phyloP scores from a whole-genome alignment of 768 basidiomycete species.

The Mycena filopes region DNA sequence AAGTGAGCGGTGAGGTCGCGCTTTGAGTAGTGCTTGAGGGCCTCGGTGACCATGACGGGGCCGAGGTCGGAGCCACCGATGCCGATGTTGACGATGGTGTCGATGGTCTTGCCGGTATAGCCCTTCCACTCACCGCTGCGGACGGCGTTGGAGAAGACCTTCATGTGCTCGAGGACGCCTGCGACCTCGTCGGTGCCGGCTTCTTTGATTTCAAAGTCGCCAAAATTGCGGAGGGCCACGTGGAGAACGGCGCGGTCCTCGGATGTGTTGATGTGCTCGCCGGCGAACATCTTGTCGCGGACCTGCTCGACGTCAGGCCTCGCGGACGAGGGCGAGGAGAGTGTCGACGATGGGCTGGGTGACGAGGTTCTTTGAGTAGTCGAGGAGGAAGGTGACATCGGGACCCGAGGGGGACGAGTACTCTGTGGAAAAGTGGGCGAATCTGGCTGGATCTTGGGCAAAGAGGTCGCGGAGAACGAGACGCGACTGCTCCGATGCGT shows the following conservation, averaged over 20 bases:
- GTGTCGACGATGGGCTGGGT: constrained; percentile 83
- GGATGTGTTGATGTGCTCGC: constrained; percentile 98
- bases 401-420: constrained; percentile 76
- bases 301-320: constrained; percentile 87
- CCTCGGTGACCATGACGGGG: constrained; percentile 99
- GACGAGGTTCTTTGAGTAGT: constrained; percentile 97
- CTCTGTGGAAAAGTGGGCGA: constrained; percentile 83
- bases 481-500: constrained; percentile 75
- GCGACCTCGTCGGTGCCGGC: constrained; percentile 84
- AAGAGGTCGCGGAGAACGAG: constrained; percentile 95
- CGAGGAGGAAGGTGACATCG: constrained; percentile 85
- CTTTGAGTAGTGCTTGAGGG: constrained; percentile 92
- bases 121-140: constrained; percentile 94
- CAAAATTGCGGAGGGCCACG: constrained; percentile 86
- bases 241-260: constrained; percentile 98
- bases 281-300: constrained; percentile 94
- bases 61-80: constrained; percentile 99
- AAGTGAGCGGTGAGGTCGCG: constrained; percentile 89
- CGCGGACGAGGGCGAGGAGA: constrained; percentile 83
- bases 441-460: constrained; percentile 86
- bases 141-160: constrained; percentile 86
- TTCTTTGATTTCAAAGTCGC: constrained; percentile 83
- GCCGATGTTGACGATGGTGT: constrained; percentile 97
- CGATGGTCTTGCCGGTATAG: constrained; percentile 95
- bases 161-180: constrained; percentile 90